Percentiles rank a stretch among this genome's conserved stretches.
Conservation (phyloP, 805 yeast species). For the Saccharomycopsis oosterbeekiorum region DNA sequence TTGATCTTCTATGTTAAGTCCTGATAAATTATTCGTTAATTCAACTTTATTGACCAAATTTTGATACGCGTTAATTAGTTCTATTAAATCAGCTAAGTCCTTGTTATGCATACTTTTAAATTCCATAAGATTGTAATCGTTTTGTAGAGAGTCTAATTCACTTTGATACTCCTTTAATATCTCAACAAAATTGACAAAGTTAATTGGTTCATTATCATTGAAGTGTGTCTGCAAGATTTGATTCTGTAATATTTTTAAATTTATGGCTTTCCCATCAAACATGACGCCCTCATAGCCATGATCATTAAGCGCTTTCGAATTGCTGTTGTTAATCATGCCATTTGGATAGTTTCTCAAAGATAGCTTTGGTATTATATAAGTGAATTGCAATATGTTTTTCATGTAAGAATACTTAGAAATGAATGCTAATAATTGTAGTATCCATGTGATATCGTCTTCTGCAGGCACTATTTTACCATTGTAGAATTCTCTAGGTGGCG, state of each 20-base stretch:
- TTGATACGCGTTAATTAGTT: background rate
- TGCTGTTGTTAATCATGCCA: slow-evolving; percentile 5
- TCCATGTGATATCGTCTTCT: slow-evolving; percentile 92
- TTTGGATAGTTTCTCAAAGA: slow-evolving; percentile 35
- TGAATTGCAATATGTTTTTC: slow-evolving; percentile 62
- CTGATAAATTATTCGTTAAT: background rate
- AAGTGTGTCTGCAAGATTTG: background rate
- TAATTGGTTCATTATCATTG: background rate
- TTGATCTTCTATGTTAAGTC: background rate
- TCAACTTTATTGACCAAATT: background rate
- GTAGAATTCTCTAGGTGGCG: slow-evolving; percentile 42
- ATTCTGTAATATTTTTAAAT: background rate
- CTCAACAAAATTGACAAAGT: background rate
- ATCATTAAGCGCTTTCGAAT: background rate
- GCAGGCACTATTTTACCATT: slow-evolving; percentile 78
- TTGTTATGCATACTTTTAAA: background rate
- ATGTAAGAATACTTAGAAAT: slow-evolving; percentile 82
- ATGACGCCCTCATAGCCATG: background rate
- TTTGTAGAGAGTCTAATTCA: background rate
- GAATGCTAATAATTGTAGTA: slow-evolving; percentile 83
- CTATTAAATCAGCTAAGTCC: background rate
- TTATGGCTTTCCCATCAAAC: background rate
- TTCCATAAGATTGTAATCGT: background rate
- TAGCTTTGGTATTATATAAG: slow-evolving; percentile 65
- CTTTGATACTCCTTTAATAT: background rate